Conservation (phyloP, 768 basidiomycete genomes). For the Phaeotremella skinneri region DNA sequence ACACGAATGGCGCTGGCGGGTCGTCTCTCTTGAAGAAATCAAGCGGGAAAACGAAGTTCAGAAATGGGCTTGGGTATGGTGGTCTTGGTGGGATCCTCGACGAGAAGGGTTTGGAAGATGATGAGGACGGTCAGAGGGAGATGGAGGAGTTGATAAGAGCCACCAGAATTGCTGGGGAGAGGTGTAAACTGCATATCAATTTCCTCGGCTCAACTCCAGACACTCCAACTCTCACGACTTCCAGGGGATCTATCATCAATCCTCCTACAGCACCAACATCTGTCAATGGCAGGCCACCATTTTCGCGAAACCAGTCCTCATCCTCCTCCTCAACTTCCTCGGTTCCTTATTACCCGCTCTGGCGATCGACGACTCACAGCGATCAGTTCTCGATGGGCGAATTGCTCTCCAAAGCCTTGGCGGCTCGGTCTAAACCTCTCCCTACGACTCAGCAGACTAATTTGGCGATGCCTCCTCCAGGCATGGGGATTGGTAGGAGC, state of each 20-base stretch:
- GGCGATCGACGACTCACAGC: slow-evolving; percentile 9
- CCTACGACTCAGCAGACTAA: not conserved
- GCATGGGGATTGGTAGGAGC: too few species aligned
- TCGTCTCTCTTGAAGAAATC: slow-evolving; percentile 15
- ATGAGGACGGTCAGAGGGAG: slow-evolving; percentile 36
- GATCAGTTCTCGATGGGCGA: slow-evolving; percentile 22
- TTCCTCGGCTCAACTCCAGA: not conserved
- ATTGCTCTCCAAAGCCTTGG: slow-evolving; percentile 32
- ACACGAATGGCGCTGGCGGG: not conserved
- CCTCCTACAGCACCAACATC: not conserved
- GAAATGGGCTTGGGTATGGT: not conserved
- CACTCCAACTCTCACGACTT: not conserved
- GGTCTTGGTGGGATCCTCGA: slow-evolving; percentile 2
- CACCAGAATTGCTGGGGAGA: slow-evolving; percentile 28
- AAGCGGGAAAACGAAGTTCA: slow-evolving; percentile 5
- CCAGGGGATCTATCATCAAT: not conserved
- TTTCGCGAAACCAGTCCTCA: not conserved
- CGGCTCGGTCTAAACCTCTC: slow-evolving; percentile 19
- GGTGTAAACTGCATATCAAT: not conserved
- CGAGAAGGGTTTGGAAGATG: slow-evolving; percentile 23
- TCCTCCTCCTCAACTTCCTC: not conserved
- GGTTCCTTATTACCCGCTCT: slow-evolving; percentile 15
- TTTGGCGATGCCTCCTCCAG: slow-evolving; percentile 6
- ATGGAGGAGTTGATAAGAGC: slow-evolving; percentile 33
- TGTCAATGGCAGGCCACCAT: not conserved